phyloP scores from a whole-genome alignment of 164 flowering plant species.

The Magnolia changhungtana region DNA sequence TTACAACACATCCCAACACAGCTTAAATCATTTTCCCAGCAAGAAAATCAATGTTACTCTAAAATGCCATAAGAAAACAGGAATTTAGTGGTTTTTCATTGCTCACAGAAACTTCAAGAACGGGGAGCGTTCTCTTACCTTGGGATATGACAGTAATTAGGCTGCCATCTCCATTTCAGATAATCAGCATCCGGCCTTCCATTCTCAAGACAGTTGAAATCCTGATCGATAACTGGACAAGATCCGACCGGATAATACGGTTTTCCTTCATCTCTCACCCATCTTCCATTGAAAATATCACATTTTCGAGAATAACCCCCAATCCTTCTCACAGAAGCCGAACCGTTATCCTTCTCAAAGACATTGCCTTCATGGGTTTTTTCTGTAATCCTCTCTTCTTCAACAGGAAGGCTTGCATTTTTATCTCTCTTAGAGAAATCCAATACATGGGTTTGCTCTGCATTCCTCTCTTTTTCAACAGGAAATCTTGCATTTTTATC shows the following conservation, averaged over 20 bases:
- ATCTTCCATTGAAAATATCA: slow-evolving; percentile 72
- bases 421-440: slow-evolving; percentile 19
- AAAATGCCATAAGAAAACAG: too few species aligned
- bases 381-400: slow-evolving; percentile 2
- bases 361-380: slow-evolving; percentile 16
- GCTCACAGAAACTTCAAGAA: background rate
- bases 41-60: too few species aligned
- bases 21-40: too few species aligned
- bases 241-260: slow-evolving; percentile 73
- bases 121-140: slow-evolving; percentile 22
- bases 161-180: slow-evolving; percentile 79
- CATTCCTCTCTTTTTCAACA: background rate
- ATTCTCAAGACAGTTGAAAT: slow-evolving; percentile 66
- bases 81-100: background rate
- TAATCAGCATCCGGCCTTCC: slow-evolving; percentile 67
- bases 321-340: slow-evolving; percentile 8
- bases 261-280: slow-evolving; percentile 69
- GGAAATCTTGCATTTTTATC: background rate
- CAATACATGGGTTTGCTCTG: slow-evolving; percentile 17
- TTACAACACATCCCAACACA: too few species aligned
- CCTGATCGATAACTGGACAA: slow-evolving; percentile 66
- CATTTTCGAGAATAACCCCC: slow-evolving; percentile 29
- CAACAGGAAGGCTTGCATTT: slow-evolving; percentile 20
- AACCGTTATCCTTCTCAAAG: slow-evolving; percentile 12
- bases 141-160: slow-evolving; percentile 64